These are phyloP conservation scores for Tylopilus cervinicoccineus DNA, from an alignment of 768 basidiomycete genomes.

Conservation along the genomic window DNA sequence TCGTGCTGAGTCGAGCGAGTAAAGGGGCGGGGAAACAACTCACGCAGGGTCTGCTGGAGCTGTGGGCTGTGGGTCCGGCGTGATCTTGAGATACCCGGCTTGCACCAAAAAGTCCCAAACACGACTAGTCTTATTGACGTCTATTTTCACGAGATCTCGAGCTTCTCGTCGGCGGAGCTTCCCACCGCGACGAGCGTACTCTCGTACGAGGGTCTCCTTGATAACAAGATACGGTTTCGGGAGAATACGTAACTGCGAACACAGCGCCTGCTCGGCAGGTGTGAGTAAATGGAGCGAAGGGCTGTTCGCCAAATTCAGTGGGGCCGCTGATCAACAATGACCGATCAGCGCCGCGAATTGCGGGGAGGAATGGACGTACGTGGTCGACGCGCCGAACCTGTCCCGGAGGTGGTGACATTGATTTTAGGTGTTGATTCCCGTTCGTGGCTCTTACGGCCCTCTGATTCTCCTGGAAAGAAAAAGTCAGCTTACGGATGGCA, in stretches of 20 bases:
- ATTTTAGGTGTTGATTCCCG: slow-evolving; percentile 57
- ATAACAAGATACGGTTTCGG: slow-evolving; percentile 95
- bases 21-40: slow-evolving; percentile 4
- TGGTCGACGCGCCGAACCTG: slow-evolving; percentile 39
- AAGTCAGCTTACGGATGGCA: neutral
- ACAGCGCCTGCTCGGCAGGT: slow-evolving; percentile 81
- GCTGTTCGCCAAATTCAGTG: slow-evolving; percentile 88
- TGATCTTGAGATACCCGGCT: slow-evolving; percentile 75
- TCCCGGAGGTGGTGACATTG: slow-evolving; percentile 30
- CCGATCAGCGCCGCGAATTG: slow-evolving; percentile 1
- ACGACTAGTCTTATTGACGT: slow-evolving; percentile 87
- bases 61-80: slow-evolving; percentile 42
- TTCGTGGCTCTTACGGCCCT: slow-evolving; percentile 56
- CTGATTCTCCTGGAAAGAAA: slow-evolving; percentile 37
- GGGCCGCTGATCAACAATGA: slow-evolving; percentile 37
- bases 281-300: slow-evolving; percentile 89
- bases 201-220: slow-evolving; percentile 91
- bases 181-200: slow-evolving; percentile 87
- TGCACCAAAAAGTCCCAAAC: slow-evolving; percentile 94
- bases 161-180: slow-evolving; percentile 86
- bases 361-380: slow-evolving; percentile 29
- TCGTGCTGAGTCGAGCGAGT: neutral
- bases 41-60: slow-evolving; percentile 36
- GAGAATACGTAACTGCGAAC: slow-evolving; percentile 84
- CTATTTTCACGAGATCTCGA: slow-evolving; percentile 86